These are phyloP conservation scores for Chrysophaeum taylorii DNA, from an alignment of 352 stramenopile species.

Conservation along the genomic window DNA sequence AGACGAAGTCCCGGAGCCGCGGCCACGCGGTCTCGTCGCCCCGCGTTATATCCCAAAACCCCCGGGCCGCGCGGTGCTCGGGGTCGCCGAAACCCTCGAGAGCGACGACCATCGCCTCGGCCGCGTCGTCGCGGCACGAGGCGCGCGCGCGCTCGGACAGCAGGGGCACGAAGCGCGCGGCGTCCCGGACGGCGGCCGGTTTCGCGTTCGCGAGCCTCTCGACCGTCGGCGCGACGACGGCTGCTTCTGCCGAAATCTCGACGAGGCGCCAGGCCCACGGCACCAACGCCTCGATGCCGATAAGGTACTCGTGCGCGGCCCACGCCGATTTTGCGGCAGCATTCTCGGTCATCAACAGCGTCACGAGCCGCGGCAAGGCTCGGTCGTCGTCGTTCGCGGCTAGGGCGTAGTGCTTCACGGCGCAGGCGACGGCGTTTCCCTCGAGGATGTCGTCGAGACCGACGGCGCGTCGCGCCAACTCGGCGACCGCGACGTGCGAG, in stretches of 20 bases:
- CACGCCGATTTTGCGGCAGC: no score
- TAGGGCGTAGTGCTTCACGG: no score
- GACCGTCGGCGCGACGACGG: neutral
- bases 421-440: no score
- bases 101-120: neutral
- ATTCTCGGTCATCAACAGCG: neutral
- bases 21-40: neutral
- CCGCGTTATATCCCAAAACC: neutral
- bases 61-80: neutral
- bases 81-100: neutral
- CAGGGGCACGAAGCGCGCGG: conserved; percentile 10
- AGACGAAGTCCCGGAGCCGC: neutral
- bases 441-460: no score
- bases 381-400: no score
- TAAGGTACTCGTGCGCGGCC: neutral
- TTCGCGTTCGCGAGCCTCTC: neutral
- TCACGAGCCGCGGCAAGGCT: neutral
- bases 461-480: no score
- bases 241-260: neutral
- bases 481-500: no score
- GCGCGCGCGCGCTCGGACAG: neutral
- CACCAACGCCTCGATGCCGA: neutral
- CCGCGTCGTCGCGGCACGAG: neutral
- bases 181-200: neutral
- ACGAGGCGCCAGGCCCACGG: neutral